Evolutionary conservation across 441 rosid genomes (phyloP).

Genomic region (Gossypium davidsonii): DNA sequence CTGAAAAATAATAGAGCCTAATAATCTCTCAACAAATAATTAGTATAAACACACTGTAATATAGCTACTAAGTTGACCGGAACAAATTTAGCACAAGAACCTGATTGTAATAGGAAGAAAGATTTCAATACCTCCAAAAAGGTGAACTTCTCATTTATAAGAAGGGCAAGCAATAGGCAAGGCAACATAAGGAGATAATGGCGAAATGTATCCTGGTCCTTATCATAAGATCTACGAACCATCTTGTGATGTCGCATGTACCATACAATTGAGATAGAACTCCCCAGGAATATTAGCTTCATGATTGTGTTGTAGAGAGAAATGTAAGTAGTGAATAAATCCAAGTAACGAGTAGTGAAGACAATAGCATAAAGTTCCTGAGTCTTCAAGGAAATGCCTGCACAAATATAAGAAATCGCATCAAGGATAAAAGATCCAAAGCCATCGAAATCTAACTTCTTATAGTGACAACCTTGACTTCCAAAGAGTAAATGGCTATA

Average conservation of each 20-base stretch:
- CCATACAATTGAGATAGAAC: slow-evolving; percentile 64
- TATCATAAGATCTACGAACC: slow-evolving; percentile 53
- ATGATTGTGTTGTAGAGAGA: slow-evolving; percentile 51
- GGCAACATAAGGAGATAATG: slow-evolving; percentile 50
- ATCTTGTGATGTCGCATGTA: slow-evolving; percentile 51
- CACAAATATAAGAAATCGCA: slow-evolving; percentile 5
- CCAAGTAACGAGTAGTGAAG: slow-evolving; percentile 50
- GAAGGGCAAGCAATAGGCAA: slow-evolving; percentile 44
- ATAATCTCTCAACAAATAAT: not conserved
- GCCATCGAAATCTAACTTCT: not conserved
- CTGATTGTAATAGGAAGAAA: not conserved
- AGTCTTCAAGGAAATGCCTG: slow-evolving; percentile 64
- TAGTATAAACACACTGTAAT: not conserved
- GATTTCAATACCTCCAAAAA: slow-evolving; percentile 38
- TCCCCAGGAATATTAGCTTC: slow-evolving; percentile 61
- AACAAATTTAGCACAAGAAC: not conserved
- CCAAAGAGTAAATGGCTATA: not conserved
- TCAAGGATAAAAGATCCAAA: not conserved
- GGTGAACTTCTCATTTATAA: slow-evolving; percentile 46
- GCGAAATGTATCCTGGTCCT: slow-evolving; percentile 62
- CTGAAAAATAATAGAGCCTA: slow-evolving; percentile 1
- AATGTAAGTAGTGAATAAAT: slow-evolving; percentile 37
- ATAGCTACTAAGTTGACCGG: not conserved
- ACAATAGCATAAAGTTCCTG: slow-evolving; percentile 63
- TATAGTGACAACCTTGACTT: not conserved